Conservation (phyloP, 345 rosid species). For the Murraya koenigii region DNA sequence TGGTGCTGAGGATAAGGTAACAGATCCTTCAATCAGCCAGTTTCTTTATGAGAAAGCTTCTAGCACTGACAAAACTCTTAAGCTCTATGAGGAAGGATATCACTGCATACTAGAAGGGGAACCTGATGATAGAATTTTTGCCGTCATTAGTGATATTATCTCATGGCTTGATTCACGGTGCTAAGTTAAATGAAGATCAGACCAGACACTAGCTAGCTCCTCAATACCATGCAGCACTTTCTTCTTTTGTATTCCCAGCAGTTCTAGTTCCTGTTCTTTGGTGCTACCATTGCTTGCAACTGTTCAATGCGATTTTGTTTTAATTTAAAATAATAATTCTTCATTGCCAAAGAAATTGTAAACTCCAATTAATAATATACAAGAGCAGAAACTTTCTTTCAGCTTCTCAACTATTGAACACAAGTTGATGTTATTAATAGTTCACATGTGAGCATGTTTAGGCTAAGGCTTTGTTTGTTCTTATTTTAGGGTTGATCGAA, state of each 20-base stretch:
- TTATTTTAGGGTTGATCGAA: not conserved
- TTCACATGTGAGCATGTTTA: too few species aligned
- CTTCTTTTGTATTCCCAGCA: not conserved
- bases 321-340: too few species aligned
- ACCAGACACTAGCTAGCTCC: not conserved
- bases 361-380: not conserved
- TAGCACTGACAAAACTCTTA: slow-evolving; percentile 78
- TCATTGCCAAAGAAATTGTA: not conserved
- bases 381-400: not conserved
- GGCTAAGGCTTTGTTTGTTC: not conserved
- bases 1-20: slow-evolving; percentile 85
- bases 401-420: not conserved
- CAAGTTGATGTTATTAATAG: too few species aligned
- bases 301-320: not conserved
- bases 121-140: slow-evolving; percentile 63
- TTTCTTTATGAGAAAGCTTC: slow-evolving; percentile 74
- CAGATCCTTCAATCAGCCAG: slow-evolving; percentile 76
- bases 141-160: slow-evolving; percentile 57
- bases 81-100: slow-evolving; percentile 79
- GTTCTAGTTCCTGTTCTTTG: too few species aligned
- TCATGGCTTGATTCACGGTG: slow-evolving; percentile 70
- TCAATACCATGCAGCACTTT: not conserved
- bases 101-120: slow-evolving; percentile 96
- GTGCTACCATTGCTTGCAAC: not conserved
- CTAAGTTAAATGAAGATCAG: slow-evolving; percentile 17